Base-by-base conservation (phyloP, 306 rosid genomes). In the Rosa persica region DNA sequence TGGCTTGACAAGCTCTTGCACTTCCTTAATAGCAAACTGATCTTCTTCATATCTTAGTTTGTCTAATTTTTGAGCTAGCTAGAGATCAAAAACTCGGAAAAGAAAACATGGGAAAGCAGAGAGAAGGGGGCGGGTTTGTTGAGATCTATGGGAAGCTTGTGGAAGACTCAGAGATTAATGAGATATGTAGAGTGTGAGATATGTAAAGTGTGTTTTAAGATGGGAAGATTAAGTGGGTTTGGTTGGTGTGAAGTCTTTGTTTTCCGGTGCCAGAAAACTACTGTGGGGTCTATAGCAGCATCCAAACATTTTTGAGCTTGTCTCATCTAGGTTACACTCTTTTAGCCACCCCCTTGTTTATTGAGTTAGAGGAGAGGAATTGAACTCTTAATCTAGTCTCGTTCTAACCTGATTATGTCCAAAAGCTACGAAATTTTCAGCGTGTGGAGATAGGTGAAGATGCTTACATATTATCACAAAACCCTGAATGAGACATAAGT, bases 1-100 rank as follows among this genome's bases (percentile, higher is more conserved):
- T 92, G 94, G 80, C 84, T 89, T 64, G 98, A 90, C 77, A 94
- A 76, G 67, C 92, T 94, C 88, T 89, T 94, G 95, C 97, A 94
- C 80, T 94, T 94, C 76, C 97, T 89, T 12, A 94, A 60, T 52
- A 92, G 40, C 38, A 83, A 78, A 79, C 85, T 88, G 67, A 94
- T 90, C 83, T 90, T 94, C 89, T 90, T 92, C 96, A 90, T 92
- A 17, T 22, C 40, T 88, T 12, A 7, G 43, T 54, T 71, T 55
- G 36, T 47, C 3, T 42, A 12, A 27, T 42, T 15, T 42, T 73
- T 51, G 58, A 51, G 36, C 36, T 43, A 9, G 16, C 47, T 54
- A 6, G 62, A 20, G 79, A 65, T 20, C 68, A 34, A 34, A 0
- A 13, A 27, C 15, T 34, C n/a, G 2, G 42, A 64, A 34, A 64